Conservation (phyloP, 2,329 filamentous ascomycete genomes). For the Aureobasidium sp. region DNA sequence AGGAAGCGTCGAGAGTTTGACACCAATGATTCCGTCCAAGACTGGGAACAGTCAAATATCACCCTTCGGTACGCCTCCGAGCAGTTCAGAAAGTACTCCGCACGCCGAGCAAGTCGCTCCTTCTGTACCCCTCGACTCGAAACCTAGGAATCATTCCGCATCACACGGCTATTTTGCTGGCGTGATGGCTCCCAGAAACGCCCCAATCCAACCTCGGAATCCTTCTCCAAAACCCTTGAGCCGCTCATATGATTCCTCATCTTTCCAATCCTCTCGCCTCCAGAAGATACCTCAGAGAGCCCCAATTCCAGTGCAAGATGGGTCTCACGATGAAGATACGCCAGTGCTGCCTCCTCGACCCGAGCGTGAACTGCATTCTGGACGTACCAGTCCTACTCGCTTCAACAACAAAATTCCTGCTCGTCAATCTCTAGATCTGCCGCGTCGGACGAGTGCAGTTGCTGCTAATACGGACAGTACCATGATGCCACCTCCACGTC, state of each 20-base stretch:
- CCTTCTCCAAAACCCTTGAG: slow-evolving; percentile 10
- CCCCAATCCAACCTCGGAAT: neutral
- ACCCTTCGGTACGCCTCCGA: slow-evolving; percentile 81
- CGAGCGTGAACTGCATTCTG: slow-evolving; percentile 25
- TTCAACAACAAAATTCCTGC: slow-evolving; percentile 16
- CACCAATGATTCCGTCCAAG: slow-evolving; percentile 19
- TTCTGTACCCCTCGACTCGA: neutral
- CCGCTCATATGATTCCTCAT: neutral
- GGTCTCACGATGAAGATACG: slow-evolving; percentile 20
- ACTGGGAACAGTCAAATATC: slow-evolving; percentile 40
- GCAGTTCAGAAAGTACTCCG: slow-evolving; percentile 55
- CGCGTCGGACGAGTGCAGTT: slow-evolving; percentile 2
- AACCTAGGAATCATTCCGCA: neutral
- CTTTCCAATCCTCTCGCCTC: neutral
- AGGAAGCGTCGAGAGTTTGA: slow-evolving; percentile 17
- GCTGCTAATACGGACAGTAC: neutral
- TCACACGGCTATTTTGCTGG: slow-evolving; percentile 16
- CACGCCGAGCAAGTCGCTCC: slow-evolving; percentile 10
- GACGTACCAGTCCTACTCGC: slow-evolving; percentile 25
- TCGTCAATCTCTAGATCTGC: slow-evolving; percentile 14
- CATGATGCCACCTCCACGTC: slow-evolving; percentile 8
- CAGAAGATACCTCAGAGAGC: slow-evolving; percentile 2
- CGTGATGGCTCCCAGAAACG: neutral
- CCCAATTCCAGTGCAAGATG: neutral
- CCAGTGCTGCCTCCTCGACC: slow-evolving; percentile 28